Evolutionary conservation across 2,329 filamentous ascomycete genomes (phyloP).

Genomic region (Aspergillus aculeatus): DNA sequence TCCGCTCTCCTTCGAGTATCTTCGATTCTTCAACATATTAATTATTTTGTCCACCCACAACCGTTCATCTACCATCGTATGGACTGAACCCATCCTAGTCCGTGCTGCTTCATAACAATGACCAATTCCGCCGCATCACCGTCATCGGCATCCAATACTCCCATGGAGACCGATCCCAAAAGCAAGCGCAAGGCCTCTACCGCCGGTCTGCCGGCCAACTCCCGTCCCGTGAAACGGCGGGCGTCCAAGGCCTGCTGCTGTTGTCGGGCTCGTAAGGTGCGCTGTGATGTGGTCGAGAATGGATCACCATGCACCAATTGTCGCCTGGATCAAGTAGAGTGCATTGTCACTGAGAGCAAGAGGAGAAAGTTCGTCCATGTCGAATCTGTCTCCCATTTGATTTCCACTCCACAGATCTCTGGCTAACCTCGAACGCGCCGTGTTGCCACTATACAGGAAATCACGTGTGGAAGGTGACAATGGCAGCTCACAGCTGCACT

Average conservation of each 20-base stretch:
- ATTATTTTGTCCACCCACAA: not conserved
- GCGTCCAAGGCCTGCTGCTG: constrained; percentile 90
- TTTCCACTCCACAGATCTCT: constrained; percentile 3
- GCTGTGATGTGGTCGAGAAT: constrained; percentile 88
- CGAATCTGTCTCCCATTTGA: constrained; percentile 15
- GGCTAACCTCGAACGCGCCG: constrained; percentile 14
- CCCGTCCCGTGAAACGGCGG: constrained; percentile 70
- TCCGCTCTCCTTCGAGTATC: too few relatives aligned
- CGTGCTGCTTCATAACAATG: constrained; percentile 17
- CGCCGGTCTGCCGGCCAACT: constrained; percentile 54
- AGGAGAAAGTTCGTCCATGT: constrained; percentile 57
- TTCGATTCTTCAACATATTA: not conserved
- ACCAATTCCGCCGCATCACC: constrained; percentile 22
- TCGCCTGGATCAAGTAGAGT: constrained; percentile 55
- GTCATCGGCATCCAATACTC: constrained; percentile 15
- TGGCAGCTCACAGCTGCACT: constrained; percentile 25
- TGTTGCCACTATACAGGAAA: constrained; percentile 32
- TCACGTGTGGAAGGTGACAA: constrained; percentile 41
- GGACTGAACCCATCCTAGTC: not conserved
- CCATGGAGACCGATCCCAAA: constrained; percentile 33
- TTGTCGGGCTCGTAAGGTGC: constrained; percentile 84
- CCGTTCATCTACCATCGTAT: not conserved
- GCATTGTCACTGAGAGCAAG: constrained; percentile 72
- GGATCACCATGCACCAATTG: constrained; percentile 86
- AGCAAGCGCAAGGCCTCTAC: constrained; percentile 58